A percentile compares a stretch with the other conserved stretches of the same genome.
phyloP scores from a whole-genome alignment of 352 stramenopile species.

The Phytophthora niederhauseri region DNA sequence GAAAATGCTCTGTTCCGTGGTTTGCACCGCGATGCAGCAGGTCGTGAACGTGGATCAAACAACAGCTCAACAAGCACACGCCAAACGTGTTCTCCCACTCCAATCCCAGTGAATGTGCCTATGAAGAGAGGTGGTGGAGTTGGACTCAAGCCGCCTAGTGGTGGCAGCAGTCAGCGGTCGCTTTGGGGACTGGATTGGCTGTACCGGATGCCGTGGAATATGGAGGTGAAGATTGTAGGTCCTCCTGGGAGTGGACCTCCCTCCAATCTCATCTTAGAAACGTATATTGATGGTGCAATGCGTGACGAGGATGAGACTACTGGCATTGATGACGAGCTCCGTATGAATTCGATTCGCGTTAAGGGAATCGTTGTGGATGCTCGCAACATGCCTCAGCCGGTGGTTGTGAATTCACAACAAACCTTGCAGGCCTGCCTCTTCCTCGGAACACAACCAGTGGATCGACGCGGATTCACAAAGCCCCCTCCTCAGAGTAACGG shows the following conservation, averaged over 20 bases:
- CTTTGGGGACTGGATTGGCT: slow-evolving; percentile 89
- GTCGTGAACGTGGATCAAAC: slow-evolving; percentile 55
- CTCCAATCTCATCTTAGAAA: slow-evolving; percentile 89
- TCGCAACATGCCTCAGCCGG: slow-evolving; percentile 85
- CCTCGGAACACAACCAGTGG: slow-evolving; percentile 83
- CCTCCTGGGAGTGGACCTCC: slow-evolving; percentile 83
- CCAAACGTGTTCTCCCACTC: slow-evolving; percentile 67
- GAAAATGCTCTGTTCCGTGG: slow-evolving; percentile 85
- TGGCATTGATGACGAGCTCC: slow-evolving; percentile 79
- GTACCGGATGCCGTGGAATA: slow-evolving; percentile 92
- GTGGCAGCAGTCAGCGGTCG: slow-evolving; percentile 65
- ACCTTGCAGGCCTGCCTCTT: slow-evolving; percentile 89
- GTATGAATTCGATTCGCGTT: slow-evolving; percentile 88
- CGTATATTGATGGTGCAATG: slow-evolving; percentile 86
- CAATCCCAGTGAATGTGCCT: slow-evolving; percentile 85
- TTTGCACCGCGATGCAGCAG: slow-evolving; percentile 78
- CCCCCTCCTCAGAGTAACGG: slow-evolving; percentile 87
- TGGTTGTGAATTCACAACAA: slow-evolving; percentile 88
- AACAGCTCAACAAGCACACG: slow-evolving; percentile 40
- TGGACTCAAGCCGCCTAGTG: slow-evolving; percentile 53
- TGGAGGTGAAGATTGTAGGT: slow-evolving; percentile 91
- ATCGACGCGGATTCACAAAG: slow-evolving; percentile 87
- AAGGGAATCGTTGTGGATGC: slow-evolving; percentile 90
- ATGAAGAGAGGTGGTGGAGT: slow-evolving; percentile 77
- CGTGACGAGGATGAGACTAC: slow-evolving; percentile 75